A percentile compares a stretch with the other conserved stretches of the same genome.
Conservation (phyloP, 176 grass and related monocot species). For the Miscanthus lutarioriparius region DNA sequence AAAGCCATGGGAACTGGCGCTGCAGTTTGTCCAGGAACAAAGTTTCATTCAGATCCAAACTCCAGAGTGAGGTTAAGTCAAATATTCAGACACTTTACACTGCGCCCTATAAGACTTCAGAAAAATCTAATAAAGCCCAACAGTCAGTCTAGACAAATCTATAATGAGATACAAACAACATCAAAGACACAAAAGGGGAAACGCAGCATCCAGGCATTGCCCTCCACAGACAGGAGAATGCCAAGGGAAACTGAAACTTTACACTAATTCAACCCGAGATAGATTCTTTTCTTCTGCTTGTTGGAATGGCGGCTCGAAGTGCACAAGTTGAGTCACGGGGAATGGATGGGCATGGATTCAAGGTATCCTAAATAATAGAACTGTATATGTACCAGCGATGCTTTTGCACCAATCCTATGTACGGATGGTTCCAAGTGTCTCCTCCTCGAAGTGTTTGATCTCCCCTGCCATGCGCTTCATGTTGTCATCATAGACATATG, state of each 20-base stretch:
- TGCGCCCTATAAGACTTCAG: neutral
- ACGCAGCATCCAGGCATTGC: neutral
- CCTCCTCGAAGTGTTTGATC: slow-evolving; percentile 60
- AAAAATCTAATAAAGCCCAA: slow-evolving; percentile 15
- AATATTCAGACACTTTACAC: slow-evolving; percentile 29
- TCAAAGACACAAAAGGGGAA: neutral
- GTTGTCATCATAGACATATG: slow-evolving; percentile 64
- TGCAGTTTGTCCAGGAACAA: neutral
- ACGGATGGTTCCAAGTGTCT: slow-evolving; percentile 37
- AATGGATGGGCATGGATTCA: neutral
- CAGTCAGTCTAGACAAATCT: slow-evolving; percentile 31
- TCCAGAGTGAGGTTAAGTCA: slow-evolving; percentile 9
- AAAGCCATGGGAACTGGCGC: neutral
- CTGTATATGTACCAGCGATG: slow-evolving; percentile 15
- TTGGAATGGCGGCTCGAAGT: neutral
- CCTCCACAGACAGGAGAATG: neutral
- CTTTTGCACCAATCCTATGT: slow-evolving; percentile 17
- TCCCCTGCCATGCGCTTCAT: slow-evolving; percentile 50
- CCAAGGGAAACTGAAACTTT: slow-evolving; percentile 6
- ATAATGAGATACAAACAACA: neutral
- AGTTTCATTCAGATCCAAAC: neutral
- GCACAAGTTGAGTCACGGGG: neutral
- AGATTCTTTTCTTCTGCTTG: neutral
- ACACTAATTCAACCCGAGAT: slow-evolving; percentile 5
- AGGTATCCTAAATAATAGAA: slow-evolving; percentile 23